phyloP scores from a whole-genome alignment of 306 rosid genomes.

The Quercus suber region DNA sequence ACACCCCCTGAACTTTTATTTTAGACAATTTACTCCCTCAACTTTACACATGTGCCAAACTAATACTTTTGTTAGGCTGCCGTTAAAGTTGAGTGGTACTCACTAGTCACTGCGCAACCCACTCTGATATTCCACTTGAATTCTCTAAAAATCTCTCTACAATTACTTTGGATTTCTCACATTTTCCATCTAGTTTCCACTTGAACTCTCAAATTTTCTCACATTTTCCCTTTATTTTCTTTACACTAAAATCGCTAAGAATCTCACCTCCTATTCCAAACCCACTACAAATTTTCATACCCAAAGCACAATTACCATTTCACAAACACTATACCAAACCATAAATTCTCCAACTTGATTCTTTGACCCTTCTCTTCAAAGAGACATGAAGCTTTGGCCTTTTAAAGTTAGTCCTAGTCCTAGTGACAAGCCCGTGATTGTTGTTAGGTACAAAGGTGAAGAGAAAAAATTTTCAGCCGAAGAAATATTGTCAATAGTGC shows the following conservation, averaged over 20 bases:
- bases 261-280: background rate
- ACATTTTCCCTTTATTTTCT: too few relatives aligned
- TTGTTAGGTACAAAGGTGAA: slow-evolving; percentile 63
- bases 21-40: too few relatives aligned
- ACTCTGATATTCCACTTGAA: too few relatives aligned
- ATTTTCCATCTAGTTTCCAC: too few relatives aligned
- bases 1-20: too few relatives aligned
- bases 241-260: background rate
- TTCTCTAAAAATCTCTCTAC: too few relatives aligned
- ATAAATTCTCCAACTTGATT: slow-evolving; percentile 2
- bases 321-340: background rate
- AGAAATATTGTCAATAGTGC: slow-evolving; percentile 78
- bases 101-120: too few relatives aligned
- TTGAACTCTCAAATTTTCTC: too few relatives aligned
- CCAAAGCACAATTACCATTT: background rate
- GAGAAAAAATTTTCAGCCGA: slow-evolving; percentile 60
- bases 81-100: too few relatives aligned
- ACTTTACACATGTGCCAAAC: too few relatives aligned
- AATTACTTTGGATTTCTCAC: too few relatives aligned
- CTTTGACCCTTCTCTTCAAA: slow-evolving; percentile 58
- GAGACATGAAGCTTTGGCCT: slow-evolving; percentile 84
- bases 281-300: background rate
- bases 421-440: slow-evolving; percentile 66
- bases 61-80: too few relatives aligned
- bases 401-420: slow-evolving; percentile 67